phyloP scores from a whole-genome alignment of 495 filamentous ascomycete species.

The Lophiotrema nucula region DNA sequence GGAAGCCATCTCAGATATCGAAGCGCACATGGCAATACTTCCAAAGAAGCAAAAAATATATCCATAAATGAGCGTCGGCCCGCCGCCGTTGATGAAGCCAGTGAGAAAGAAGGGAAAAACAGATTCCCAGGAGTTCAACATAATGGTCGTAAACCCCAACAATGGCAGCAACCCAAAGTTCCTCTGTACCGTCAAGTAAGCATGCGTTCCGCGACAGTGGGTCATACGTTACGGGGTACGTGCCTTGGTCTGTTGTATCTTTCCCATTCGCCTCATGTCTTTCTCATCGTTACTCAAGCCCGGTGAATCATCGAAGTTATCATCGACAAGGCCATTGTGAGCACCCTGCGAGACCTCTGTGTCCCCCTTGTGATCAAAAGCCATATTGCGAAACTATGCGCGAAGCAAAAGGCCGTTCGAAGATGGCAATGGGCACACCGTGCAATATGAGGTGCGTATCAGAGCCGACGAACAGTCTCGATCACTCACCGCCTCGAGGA shows the following conservation, averaged over 20 bases:
- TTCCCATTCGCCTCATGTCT: conserved; percentile 16
- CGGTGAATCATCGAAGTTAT: background rate
- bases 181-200: conserved; percentile 8
- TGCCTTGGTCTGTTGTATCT: conserved; percentile 12
- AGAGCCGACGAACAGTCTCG: no score
- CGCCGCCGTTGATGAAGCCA: conserved; percentile 11
- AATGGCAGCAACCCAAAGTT: conserved; percentile 8
- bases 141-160: conserved; percentile 8
- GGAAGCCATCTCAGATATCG: conserved; percentile 16
- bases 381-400: no score
- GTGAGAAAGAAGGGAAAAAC: conserved; percentile 10
- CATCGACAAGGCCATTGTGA: no score
- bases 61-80: conserved; percentile 6
- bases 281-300: background rate
- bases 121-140: conserved; percentile 14
- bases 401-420: no score
- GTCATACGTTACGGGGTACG: background rate
- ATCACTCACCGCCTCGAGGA: no score
- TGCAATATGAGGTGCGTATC: no score
- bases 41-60: conserved; percentile 19
- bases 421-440: no score
- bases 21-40: conserved; percentile 7
- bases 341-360: no score
- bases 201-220: no score
- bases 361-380: no score